These are phyloP conservation scores for Albizia julibrissin DNA, from an alignment of 306 rosid species.

Conservation along the genomic window DNA sequence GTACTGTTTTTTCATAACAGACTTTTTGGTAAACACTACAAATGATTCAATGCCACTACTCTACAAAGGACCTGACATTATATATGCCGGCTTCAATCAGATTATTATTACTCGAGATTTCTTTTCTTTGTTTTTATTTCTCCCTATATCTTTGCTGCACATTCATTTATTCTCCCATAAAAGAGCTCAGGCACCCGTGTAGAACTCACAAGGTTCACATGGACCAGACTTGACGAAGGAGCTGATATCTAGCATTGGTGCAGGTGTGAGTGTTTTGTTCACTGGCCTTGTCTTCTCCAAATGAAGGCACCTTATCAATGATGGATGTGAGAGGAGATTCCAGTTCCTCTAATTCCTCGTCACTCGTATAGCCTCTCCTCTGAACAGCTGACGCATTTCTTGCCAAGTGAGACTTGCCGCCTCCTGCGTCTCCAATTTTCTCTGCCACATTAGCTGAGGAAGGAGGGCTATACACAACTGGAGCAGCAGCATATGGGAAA, in stretches of 20 bases:
- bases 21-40: neutral
- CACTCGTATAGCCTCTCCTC: slow-evolving; percentile 90
- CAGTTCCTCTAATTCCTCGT: slow-evolving; percentile 90
- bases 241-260: slow-evolving; percentile 75
- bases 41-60: slow-evolving; percentile 23
- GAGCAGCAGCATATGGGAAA: slow-evolving; percentile 76
- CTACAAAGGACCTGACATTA: slow-evolving; percentile 17
- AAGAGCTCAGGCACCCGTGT: slow-evolving; percentile 24
- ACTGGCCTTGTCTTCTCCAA: slow-evolving; percentile 51
- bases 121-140: neutral
- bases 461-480: slow-evolving; percentile 64
- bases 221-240: slow-evolving; percentile 94
- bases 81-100: slow-evolving; percentile 29
- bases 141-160: slow-evolving; percentile 2
- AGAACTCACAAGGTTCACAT: slow-evolving; percentile 36
- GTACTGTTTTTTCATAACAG: neutral
- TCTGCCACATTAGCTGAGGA: slow-evolving; percentile 67
- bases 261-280: slow-evolving; percentile 35
- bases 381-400: slow-evolving; percentile 66
- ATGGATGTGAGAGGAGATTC: slow-evolving; percentile 73
- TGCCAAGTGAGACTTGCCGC: slow-evolving; percentile 60
- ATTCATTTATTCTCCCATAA: slow-evolving; percentile 21
- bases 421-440: slow-evolving; percentile 78
- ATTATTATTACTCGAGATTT: slow-evolving; percentile 17
- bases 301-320: slow-evolving; percentile 59